phyloP scores from a whole-genome alignment of 2,329 filamentous ascomycete species.

The Arthroderma sp. region DNA sequence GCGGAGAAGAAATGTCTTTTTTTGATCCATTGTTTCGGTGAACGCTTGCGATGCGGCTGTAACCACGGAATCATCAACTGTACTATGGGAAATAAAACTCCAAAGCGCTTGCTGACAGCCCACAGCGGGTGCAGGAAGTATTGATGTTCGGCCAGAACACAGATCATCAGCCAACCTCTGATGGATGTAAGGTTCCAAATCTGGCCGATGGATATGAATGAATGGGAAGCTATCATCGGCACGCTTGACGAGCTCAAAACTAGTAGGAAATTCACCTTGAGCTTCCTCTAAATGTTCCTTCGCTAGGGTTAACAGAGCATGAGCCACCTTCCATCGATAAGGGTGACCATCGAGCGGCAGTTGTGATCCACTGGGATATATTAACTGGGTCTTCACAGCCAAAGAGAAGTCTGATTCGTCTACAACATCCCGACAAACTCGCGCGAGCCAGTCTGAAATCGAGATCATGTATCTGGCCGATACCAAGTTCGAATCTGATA shows the following conservation, averaged over 20 bases:
- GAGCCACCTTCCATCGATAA: slow-evolving; percentile 43
- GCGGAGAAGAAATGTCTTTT: slow-evolving; percentile 14
- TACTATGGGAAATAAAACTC: slow-evolving; percentile 7
- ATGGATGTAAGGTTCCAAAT: slow-evolving; percentile 36
- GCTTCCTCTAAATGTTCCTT: slow-evolving; percentile 19
- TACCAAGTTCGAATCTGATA: slow-evolving; percentile 34
- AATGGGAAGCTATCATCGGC: slow-evolving; percentile 38
- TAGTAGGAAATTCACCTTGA: slow-evolving; percentile 26
- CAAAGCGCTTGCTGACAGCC: neutral
- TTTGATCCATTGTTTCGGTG: slow-evolving; percentile 4
- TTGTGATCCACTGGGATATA: slow-evolving; percentile 49
- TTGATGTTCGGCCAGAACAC: slow-evolving; percentile 18
- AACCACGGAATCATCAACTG: neutral
- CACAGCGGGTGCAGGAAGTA: slow-evolving; percentile 14
- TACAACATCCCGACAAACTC: slow-evolving; percentile 42
- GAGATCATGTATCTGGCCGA: slow-evolving; percentile 38
- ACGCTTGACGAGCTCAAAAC: slow-evolving; percentile 38
- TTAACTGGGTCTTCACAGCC: slow-evolving; percentile 45
- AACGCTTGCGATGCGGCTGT: slow-evolving; percentile 2
- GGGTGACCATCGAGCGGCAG: slow-evolving; percentile 39
- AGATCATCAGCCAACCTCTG: slow-evolving; percentile 31
- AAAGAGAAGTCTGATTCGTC: slow-evolving; percentile 55
- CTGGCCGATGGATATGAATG: slow-evolving; percentile 40
- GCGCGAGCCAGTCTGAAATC: slow-evolving; percentile 39
- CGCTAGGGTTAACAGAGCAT: slow-evolving; percentile 40